Evolutionary conservation across 345 rosid species (phyloP), one percentile per base, ranked within the genome.

Genomic region (Syzygium oleosum): DNA sequence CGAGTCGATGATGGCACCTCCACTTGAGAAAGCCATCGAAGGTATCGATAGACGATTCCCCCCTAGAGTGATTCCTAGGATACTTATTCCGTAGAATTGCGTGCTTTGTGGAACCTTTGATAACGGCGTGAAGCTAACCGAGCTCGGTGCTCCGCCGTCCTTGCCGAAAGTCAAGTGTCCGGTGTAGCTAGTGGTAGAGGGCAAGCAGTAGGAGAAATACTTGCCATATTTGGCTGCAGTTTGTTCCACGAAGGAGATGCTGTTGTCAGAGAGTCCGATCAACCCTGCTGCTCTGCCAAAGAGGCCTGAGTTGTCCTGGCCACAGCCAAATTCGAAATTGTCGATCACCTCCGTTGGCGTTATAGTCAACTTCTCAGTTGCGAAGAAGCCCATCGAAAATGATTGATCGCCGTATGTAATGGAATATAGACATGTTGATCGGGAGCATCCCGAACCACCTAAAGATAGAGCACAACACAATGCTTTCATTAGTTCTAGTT

Each of bases 121-220:
- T 2, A 85, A 22, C 9, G 93, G 92, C 58, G 90, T 91, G 87
- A 86, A 91, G 61, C 84, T 88, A 23, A 84, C 59, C 9, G 52
- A 22, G n/a, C 54, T 84, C 22, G 25, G 8, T 7, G 34, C 51
- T n/a, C 85, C 41, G 9, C 53, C 31, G 25, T 46, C 61, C 31
- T 43, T 19, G 15, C 88, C 90, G 73, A 91, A 79, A 58, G 86
- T 86, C 22, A 90, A 86, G 88, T 88, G 78, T 9, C 92, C 92
- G 0, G 85, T 84, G 51, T 84, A 83, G 89, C 90, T 88, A 13
- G 65, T 16, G 31, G 88, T 21, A 1, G 93, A 85, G 1, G 92
- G 93, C 9, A 92, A 25, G 65, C 91, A 91, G 52, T 89, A 88
- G 17, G 88, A 87, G 90, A 89, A 91, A 68, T 88, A 52, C 15